Conservation (phyloP, 352 stramenopile species). For the Phytopythium chamaehyphon region DNA sequence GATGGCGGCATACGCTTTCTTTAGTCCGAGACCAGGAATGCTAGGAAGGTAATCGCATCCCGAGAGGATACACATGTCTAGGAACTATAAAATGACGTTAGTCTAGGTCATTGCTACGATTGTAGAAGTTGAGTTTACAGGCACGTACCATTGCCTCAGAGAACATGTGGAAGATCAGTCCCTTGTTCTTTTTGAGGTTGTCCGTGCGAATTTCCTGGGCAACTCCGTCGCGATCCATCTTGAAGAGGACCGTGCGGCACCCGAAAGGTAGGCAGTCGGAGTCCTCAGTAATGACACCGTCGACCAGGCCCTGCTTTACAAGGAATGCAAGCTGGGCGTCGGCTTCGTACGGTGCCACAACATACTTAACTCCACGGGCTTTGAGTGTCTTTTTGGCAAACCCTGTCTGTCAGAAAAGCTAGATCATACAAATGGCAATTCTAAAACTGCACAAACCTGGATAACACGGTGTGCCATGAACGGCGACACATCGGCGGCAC, state of each 20-base stretch:
- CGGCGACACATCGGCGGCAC: slow-evolving; percentile 71
- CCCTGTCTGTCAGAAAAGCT: not conserved
- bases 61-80: slow-evolving; percentile 91
- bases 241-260: slow-evolving; percentile 92
- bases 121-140: too few species aligned
- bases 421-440: not conserved
- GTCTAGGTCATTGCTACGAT: too few species aligned
- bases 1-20: slow-evolving; percentile 67
- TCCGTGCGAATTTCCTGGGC: slow-evolving; percentile 79
- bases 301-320: slow-evolving; percentile 65
- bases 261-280: slow-evolving; percentile 94
- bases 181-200: slow-evolving; percentile 75
- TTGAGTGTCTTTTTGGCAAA: slow-evolving; percentile 36
- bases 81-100: slow-evolving; percentile 36
- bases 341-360: slow-evolving; percentile 97
- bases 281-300: slow-evolving; percentile 96
- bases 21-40: slow-evolving; percentile 80
- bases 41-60: slow-evolving; percentile 88
- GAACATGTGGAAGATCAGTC: slow-evolving; percentile 74
- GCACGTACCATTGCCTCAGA: slow-evolving; percentile 75
- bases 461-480: slow-evolving; percentile 82
- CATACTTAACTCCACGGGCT: slow-evolving; percentile 69
- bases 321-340: slow-evolving; percentile 96
- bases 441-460: slow-evolving; percentile 43
- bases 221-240: slow-evolving; percentile 89